Evolutionary conservation across 495 filamentous ascomycete genomes (phyloP).

Genomic region (Acidiella bohemica): DNA sequence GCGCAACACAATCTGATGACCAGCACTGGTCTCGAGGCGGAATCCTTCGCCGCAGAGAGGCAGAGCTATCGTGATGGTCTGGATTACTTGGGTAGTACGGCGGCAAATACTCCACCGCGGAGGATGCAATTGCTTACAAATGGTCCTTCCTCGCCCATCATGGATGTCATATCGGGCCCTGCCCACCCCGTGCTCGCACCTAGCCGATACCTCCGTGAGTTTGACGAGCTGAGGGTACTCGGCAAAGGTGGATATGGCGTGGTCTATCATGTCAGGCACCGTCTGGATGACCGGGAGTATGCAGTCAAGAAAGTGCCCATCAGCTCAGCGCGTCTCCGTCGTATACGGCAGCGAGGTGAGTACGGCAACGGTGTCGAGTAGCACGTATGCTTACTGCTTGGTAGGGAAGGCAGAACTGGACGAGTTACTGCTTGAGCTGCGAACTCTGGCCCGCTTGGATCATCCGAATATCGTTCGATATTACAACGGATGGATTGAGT

Average conservation of each 20-base stretch:
- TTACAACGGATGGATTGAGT: constrained; percentile 28
- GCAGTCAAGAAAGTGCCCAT: constrained; percentile 35
- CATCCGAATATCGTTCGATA: constrained; percentile 32
- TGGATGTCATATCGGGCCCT: not conserved
- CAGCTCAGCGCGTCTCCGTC: constrained; percentile 14
- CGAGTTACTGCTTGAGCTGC: constrained; percentile 27
- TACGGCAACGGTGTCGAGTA: too few species aligned
- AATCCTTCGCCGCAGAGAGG: not conserved
- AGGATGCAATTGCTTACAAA: not conserved
- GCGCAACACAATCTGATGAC: not conserved
- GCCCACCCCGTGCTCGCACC: not conserved
- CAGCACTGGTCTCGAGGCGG: not conserved
- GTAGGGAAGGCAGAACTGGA: too few species aligned
- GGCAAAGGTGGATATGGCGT: constrained; percentile 35
- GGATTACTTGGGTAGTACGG: not conserved
- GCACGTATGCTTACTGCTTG: too few species aligned
- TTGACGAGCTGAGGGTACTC: constrained; percentile 24
- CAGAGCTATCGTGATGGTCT: not conserved
- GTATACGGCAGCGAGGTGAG: constrained; percentile 19
- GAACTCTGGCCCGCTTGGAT: constrained; percentile 24
- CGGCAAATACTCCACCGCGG: not conserved
- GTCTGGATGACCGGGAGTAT: constrained; percentile 29
- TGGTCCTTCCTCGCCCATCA: not conserved
- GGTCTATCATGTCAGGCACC: constrained; percentile 30
- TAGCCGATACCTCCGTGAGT: constrained; percentile 16